Base-by-base conservation (phyloP, 2,329 filamentous ascomycete genomes). In the Sphaerulina populicola region DNA sequence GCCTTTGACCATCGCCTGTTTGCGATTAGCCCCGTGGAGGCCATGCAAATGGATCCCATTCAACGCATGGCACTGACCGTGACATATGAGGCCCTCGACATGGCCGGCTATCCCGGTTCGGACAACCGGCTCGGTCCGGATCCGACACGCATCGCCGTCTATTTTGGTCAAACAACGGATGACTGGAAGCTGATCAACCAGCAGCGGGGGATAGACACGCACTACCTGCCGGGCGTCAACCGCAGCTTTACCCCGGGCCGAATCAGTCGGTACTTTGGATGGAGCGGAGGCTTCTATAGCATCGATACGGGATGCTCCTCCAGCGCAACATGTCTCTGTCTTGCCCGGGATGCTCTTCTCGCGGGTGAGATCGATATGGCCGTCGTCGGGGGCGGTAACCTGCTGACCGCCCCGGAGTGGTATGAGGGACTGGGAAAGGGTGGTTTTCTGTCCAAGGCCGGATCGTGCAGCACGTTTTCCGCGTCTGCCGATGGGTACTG, bases 1-100 rank as follows among this genome's bases (percentile, higher is more conserved):
- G 18, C 60, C 0, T 73, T 73, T 50, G 70, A 73, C 54, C 45
- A 62, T 3, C 54, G 55, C 0, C 68, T 72, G 44, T 73, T 73
- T 58, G 65, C 69, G 35, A 69, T 72, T 55, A 64, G 60, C 5
- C 65, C 63, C 3, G 37, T 52, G 1, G 62, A 65, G 21, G 54
- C 51, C 2, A n/a, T 31, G 29, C 36, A 47, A 9, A 52, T 52
- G 35, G 54, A 57, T 27, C 54, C 54, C 1, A 12, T 31, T 3
- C 43, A 48, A 2, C 51, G 54, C 1, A 12, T 52, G n/a, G 9
- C 46, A 0, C 42, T 57, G 6, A 43, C 47, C 30, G 42, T 31
- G 1, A 43, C 45, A 2, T 54, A 54, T 27, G 54, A 57, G 38
- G 54, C 54, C 2, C 51, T 57, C 6, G 51, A 54, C 27, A 21